Evolutionary conservation across 1,284 basidiomycete species (phyloP).

Genomic region (Ceratobasidium sp.): DNA sequence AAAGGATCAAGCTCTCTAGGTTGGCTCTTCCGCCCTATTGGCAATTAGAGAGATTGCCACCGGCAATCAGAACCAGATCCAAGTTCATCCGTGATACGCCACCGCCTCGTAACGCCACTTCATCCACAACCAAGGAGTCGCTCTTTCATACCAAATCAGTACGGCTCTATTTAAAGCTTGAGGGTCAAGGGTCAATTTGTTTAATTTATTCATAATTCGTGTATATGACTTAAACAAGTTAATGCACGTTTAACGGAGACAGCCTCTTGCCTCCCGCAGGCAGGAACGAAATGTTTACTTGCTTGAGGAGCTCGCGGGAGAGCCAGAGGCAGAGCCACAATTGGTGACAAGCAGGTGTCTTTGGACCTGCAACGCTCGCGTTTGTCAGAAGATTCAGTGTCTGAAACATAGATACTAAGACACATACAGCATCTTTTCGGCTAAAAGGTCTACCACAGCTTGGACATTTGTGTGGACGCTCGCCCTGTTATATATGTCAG

Average conservation of each 20-base stretch:
- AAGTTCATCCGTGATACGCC: neutral
- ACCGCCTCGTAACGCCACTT: neutral
- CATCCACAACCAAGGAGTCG: neutral
- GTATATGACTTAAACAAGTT: neutral
- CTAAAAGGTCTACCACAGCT: conserved; percentile 6
- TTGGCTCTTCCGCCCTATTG: neutral
- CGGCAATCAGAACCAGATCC: neutral
- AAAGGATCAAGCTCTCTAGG: neutral
- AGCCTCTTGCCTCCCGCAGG: neutral
- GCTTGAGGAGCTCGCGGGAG: neutral
- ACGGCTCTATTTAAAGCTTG: neutral
- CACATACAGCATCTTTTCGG: conserved; percentile 31
- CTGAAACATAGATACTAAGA: neutral
- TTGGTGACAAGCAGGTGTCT: conserved; percentile 4
- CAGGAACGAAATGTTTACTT: neutral
- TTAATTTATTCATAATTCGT: neutral
- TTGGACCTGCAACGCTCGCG: neutral
- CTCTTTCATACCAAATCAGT: neutral
- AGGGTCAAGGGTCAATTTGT: neutral
- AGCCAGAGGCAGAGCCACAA: neutral
- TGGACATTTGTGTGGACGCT: conserved; percentile 5
- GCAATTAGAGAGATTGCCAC: neutral
- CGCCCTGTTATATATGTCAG: conserved; percentile 1
- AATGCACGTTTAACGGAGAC: neutral
- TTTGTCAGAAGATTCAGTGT: neutral